Evolutionary conservation across 768 basidiomycete species (phyloP), one percentile per base, ranked within the genome.

Genomic region (Termitomyces heimii): DNA sequence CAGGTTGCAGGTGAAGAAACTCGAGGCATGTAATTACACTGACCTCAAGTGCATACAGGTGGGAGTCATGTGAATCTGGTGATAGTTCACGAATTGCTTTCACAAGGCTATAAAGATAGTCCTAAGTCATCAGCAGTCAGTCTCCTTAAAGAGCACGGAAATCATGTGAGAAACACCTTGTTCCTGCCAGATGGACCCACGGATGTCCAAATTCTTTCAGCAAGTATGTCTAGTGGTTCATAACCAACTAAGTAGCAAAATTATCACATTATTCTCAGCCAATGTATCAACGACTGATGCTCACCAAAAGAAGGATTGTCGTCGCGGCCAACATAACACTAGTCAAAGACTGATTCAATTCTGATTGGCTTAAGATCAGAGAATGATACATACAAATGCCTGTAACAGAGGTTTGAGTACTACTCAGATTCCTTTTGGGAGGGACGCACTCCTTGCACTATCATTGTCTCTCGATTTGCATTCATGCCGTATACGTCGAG

Each of bases 251-350:
- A n/a, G 58, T 10, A 48, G 52, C 6, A 3, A 43, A 58, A 24
- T 22, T 57, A 26, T 20, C 45, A 10, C 2, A 55, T 20, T 9
- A 42, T 26, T 32, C 10, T 32, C 12, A 42, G 28, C 28, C 20
- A 45, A 0, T 40, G 31, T 48, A 22, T 12, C 22, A 14, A 8
- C 22, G 34, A 13, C 43, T 3, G 26, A 4, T 10, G 66, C 83
- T 52, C 61, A 95, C 94, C 77, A 68, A 98, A 97, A 0, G 92
- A 93, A 0, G 92, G 91, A 61, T 96, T 97, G 60, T 92, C 86
- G 13, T 84, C 83, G 43, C 84, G 80, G 3, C 94, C 95, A 7
- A 97, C 91, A 66, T 96, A 98, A 57, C 92, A 89, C 84, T 92
- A 34, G 31, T 43, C 14, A 53, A 6, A 43, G 12, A 31, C 47